Evolutionary conservation across 768 basidiomycete species (phyloP).

Genomic region (Trametes sanguinea): DNA sequence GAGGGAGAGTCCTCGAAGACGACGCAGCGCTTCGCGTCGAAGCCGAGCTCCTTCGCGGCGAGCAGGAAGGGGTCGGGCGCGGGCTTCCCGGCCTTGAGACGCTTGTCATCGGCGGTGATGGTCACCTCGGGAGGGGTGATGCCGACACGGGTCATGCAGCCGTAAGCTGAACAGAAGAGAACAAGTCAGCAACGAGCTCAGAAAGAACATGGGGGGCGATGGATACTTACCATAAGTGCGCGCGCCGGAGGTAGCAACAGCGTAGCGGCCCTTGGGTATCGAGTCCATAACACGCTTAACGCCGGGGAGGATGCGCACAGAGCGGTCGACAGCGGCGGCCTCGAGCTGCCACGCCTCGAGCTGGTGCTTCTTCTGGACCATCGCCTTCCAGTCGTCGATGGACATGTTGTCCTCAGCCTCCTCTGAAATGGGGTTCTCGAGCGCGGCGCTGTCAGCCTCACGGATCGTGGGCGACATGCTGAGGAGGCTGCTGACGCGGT

Average conservation of each 20-base stretch:
- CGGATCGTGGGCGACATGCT: slow-evolving; percentile 38
- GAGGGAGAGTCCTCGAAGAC: slow-evolving; percentile 77
- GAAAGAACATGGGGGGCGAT: no score
- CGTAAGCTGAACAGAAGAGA: slow-evolving; percentile 44
- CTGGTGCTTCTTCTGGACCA: slow-evolving; percentile 34
- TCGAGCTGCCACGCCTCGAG: slow-evolving; percentile 58
- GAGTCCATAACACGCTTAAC: slow-evolving; percentile 65
- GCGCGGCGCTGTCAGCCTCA: slow-evolving; percentile 33
- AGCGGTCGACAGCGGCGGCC: slow-evolving; percentile 56
- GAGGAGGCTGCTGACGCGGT: slow-evolving; percentile 43
- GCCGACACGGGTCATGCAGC: slow-evolving; percentile 71
- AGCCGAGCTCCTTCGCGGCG: slow-evolving; percentile 59
- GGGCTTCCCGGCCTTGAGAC: slow-evolving; percentile 66
- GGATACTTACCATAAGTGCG: slow-evolving; percentile 66
- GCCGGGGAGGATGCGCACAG: slow-evolving; percentile 72
- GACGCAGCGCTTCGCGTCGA: slow-evolving; percentile 59
- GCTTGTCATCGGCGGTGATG: slow-evolving; percentile 76
- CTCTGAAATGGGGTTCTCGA: slow-evolving; percentile 36
- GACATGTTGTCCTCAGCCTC: slow-evolving; percentile 22
- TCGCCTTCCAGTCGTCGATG: slow-evolving; percentile 19
- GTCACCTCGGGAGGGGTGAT: slow-evolving; percentile 68
- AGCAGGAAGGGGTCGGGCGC: slow-evolving; percentile 67
- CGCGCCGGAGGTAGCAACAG: slow-evolving; percentile 74
- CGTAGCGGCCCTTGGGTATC: slow-evolving; percentile 65
- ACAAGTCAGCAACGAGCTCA: slow-evolving; percentile 14